phyloP scores from a whole-genome alignment of 2,329 filamentous ascomycete species.

The Tolypocladium guangdongense region DNA sequence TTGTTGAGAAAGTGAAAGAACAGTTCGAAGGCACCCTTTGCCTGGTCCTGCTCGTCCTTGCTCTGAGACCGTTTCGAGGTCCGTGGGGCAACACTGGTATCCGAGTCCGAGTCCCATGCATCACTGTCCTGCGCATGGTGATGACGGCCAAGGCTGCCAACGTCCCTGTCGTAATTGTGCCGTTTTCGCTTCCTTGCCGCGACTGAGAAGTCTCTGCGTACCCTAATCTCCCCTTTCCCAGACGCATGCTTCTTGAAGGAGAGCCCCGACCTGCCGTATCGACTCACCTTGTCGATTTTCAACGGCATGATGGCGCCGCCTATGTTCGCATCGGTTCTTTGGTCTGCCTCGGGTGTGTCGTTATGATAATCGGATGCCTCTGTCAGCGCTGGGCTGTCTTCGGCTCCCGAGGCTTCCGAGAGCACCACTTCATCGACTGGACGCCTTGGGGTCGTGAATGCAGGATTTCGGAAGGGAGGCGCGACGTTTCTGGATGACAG shows the following conservation, averaged over 20 bases:
- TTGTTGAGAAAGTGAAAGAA: conserved; percentile 42
- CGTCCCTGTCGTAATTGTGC: conserved; percentile 38
- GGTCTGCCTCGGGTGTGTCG: conserved; percentile 42
- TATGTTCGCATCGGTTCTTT: conserved; percentile 31
- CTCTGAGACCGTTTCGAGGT: conserved; percentile 11
- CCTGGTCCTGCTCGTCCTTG: conserved; percentile 12
- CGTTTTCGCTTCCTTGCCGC: conserved; percentile 43
- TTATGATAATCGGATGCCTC: conserved; percentile 43
- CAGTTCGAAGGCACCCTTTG: conserved; percentile 24
- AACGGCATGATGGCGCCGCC: conserved; percentile 32
- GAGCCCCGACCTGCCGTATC: conserved; percentile 28
- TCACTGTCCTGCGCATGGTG: conserved; percentile 30
- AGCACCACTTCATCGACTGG: conserved; percentile 40
- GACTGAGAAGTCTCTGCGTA: conserved; percentile 26
- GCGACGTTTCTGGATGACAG: conserved; percentile 30
- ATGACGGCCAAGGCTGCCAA: conserved; percentile 37
- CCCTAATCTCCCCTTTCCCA: conserved; percentile 55
- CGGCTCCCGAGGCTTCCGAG: conserved; percentile 46
- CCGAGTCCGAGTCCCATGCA: conserved; percentile 39
- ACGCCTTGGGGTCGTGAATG: conserved; percentile 53
- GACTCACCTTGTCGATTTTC: conserved; percentile 33
- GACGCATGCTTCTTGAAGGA: conserved; percentile 32
- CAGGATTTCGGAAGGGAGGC: conserved; percentile 49
- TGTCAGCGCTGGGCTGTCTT: conserved; percentile 49
- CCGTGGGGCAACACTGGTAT: conserved; percentile 17